Conservation (phyloP, 2,329 filamentous ascomycete genomes). For the Aspergillus fumigatus region DNA sequence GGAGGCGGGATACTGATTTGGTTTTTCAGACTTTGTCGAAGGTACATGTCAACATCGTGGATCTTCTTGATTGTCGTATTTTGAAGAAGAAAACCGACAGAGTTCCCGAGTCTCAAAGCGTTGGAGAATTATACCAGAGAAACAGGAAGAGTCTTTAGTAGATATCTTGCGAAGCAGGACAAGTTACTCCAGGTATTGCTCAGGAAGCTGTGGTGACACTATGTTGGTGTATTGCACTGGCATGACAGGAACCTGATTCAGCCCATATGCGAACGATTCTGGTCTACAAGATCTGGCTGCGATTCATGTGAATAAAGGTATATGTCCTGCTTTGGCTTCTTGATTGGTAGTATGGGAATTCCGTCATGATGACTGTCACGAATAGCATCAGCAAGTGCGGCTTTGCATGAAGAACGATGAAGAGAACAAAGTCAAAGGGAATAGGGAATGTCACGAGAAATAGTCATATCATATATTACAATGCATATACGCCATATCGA, state of each 20-base stretch:
- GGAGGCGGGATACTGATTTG: background rate
- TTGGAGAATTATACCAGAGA: slow-evolving; percentile 16
- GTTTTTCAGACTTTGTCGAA: slow-evolving; percentile 15
- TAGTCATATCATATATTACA: background rate
- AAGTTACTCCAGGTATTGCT: slow-evolving; percentile 17
- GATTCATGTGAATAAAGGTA: background rate
- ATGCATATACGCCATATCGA: background rate
- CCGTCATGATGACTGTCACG: background rate
- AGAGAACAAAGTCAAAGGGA: background rate
- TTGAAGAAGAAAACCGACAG: slow-evolving; percentile 1
- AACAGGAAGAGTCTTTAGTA: slow-evolving; percentile 8
- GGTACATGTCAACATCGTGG: slow-evolving; percentile 27
- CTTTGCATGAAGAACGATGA: background rate
- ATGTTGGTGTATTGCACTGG: too few relatives aligned
- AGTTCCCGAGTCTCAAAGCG: slow-evolving; percentile 9
- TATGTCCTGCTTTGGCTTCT: background rate
- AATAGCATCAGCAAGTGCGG: background rate
- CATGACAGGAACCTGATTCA: background rate
- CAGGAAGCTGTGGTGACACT: slow-evolving; percentile 8
- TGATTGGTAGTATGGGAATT: background rate
- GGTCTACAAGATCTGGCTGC: background rate
- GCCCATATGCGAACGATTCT: background rate
- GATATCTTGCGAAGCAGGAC: slow-evolving; percentile 17
- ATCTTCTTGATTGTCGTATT: slow-evolving; percentile 24
- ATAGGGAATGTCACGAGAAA: background rate